Evolutionary conservation across 1,284 basidiomycete species (phyloP), one percentile per base, ranked within the genome.

Genomic region (Malassezia psittaci): DNA sequence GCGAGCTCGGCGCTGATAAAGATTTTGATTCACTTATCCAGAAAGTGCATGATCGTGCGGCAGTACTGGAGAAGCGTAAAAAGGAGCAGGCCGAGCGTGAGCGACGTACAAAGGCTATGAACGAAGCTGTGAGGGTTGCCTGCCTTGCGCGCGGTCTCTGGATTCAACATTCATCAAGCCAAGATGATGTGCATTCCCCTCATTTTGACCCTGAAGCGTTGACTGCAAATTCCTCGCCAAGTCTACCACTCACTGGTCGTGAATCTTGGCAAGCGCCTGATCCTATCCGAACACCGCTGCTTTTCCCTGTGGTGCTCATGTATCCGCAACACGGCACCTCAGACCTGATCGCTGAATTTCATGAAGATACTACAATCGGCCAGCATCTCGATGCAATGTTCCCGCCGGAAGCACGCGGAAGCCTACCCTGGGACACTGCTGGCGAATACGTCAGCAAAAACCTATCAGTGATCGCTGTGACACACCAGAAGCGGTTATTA

Each of bases 261-360:
- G 42, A 33, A 9, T 19, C 37, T 12, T 74, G 70, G 68, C 35
- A 21, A 0, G 47, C 66, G 4, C 70, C 70, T 0, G 72, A 74
- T 41, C 54, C 61, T 12, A 65, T 74, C 33, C 63, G 69, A 71
- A 85, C 77, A 70, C 83, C 86, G 0, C 77, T 96, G 48, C 78
- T 93, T 57, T 78, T 94, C 69, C 90, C 93, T 5, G 84, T 87
- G 18, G 87, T 94, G 77, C 85, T 96, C 75, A 80, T 96, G 58
- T 96, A 96, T 75, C 94, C 94, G 1, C 85, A 89, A 75, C 80
- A 91, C 67, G 82, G 84, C 32, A 88, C 83, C 21, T 87, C 88
- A 46, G 91, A 99, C 77, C 80, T 91, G 56, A 87, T 96, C 64
- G 80, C 85, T 12, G 80, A 85, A 53, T 96, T 90, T 77, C 81